Conservation (phyloP, 1,284 basidiomycete genomes). For the Cryptococcus wingfieldii region DNA sequence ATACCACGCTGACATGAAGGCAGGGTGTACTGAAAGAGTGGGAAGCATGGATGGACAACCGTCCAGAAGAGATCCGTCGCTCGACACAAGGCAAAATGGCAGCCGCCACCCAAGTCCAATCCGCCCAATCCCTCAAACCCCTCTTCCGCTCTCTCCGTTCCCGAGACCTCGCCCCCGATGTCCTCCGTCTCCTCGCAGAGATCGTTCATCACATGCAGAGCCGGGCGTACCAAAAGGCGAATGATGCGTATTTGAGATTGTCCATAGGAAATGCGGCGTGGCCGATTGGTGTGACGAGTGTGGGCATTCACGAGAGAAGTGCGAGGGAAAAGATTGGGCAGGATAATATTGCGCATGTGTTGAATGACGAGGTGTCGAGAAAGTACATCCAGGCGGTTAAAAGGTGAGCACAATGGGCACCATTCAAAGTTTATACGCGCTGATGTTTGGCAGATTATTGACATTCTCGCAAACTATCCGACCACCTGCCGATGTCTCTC, state of each 20-base stretch:
- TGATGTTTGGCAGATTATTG: slow-evolving; percentile 59
- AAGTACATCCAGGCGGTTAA: slow-evolving; percentile 99
- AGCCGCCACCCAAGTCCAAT: slow-evolving; percentile 91
- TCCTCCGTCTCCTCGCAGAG: slow-evolving; percentile 84
- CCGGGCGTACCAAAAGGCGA: slow-evolving; percentile 88
- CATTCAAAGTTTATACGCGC: background rate
- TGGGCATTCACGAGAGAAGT: slow-evolving; percentile 96
- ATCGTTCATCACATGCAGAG: slow-evolving; percentile 96
- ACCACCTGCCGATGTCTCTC: slow-evolving; percentile 82
- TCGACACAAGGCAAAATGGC: slow-evolving; percentile 89
- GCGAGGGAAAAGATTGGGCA: slow-evolving; percentile 95
- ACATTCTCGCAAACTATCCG: slow-evolving; percentile 94
- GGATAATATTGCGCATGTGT: slow-evolving; percentile 93
- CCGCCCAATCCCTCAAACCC: slow-evolving; percentile 93
- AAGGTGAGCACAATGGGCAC: slow-evolving; percentile 55
- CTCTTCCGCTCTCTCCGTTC: slow-evolving; percentile 85
- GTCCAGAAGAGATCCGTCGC: slow-evolving; percentile 72
- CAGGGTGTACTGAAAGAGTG: slow-evolving; percentile 83
- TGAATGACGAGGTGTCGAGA: slow-evolving; percentile 97
- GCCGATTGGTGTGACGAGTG: slow-evolving; percentile 99
- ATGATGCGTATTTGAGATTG: slow-evolving; percentile 92
- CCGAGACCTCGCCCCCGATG: slow-evolving; percentile 73
- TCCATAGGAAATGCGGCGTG: slow-evolving; percentile 98
- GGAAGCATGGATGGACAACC: slow-evolving; percentile 86
- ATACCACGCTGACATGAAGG: background rate